Evolutionary conservation across 164 flowering plant genomes (phyloP), one percentile per base, ranked within the genome.

Genomic region (Nelumbo lutea): DNA sequence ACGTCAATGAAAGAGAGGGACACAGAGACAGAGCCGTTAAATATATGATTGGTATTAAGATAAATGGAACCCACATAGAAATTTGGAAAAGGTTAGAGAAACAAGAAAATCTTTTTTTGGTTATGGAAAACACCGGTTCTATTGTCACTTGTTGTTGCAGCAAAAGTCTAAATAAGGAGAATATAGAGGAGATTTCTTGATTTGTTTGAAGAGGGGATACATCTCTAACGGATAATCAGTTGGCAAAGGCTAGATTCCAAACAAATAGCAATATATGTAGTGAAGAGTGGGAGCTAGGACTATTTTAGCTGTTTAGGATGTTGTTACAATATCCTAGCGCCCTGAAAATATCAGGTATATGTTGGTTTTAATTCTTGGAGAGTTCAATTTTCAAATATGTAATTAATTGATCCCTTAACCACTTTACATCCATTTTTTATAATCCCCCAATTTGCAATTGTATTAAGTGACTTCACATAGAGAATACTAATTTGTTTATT

Each of bases 11-110:
- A 83, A 77, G 89, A 87, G 41, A 80, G 79, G 68, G 88, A 83
- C 62, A 43, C 74, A 8, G 93, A 89, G 67, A 76, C 76, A 4
- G 93, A 88, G 64, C 89, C 93, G 59, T 70, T 89, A 60, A 83
- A 74, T 59, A 67, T 75, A 15, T 86, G 72, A 83, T 68, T 52
- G 8, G n/a, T 46, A 62, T 27, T 0, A 27, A 27, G 27, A 27
- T 27, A 27, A 27, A 27, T 27, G 0, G 27, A 27, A 27, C 27
- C 27, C 38, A 41, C 11, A 42, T 63, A 27, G 27, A 27, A 27
- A 27, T 27, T 27, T 27, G 27, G 27, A 27, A 27, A 27, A 27
- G 27, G 27, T 27, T 27, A 27, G 62, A 39, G 40, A 58, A 58
- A 62, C 39, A 9, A 8, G 15, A 61, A 11, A 15, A 7, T 38